Conservation (phyloP, 441 rosid genomes). For the Viola pubescens region DNA sequence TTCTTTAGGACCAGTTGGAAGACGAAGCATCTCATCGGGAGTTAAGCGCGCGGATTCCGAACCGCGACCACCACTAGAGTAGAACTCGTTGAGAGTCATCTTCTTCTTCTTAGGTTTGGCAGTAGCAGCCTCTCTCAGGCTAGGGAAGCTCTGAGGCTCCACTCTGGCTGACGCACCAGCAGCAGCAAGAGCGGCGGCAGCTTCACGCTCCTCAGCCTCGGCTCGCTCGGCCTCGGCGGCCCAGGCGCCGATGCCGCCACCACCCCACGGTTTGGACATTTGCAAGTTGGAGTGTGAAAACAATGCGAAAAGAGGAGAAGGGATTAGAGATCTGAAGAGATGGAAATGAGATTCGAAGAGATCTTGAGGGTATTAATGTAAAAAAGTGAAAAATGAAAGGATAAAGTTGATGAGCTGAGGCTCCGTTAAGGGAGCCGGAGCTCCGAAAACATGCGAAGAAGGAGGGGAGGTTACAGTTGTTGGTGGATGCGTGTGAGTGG, state of each 20-base stretch:
- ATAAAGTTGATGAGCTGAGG: constrained; percentile 32
- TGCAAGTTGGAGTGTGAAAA: neutral
- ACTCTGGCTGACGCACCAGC: constrained; percentile 21
- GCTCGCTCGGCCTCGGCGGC: constrained; percentile 86
- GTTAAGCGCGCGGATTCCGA: constrained; percentile 43
- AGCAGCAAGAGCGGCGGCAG: constrained; percentile 18
- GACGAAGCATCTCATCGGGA: constrained; percentile 64
- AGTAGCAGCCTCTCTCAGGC: constrained; percentile 51
- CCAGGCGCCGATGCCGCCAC: constrained; percentile 68
- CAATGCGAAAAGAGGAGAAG: constrained; percentile 17
- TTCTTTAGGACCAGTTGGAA: constrained; percentile 87
- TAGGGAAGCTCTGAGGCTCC: constrained; percentile 59
- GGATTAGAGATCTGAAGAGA: too few species aligned
- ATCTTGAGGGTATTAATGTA: constrained; percentile 11
- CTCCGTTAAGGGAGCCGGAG: constrained; percentile 60
- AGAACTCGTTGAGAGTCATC: constrained; percentile 53
- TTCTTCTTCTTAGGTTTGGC: constrained; percentile 77
- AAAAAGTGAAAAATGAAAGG: neutral
- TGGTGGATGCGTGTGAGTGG: neutral
- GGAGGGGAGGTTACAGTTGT: constrained; percentile 12
- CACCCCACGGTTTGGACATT: constrained; percentile 77
- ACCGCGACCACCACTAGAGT: constrained; percentile 15
- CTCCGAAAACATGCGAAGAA: constrained; percentile 45
- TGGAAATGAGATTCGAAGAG: constrained; percentile 8
- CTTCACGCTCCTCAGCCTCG: constrained; percentile 61